Conservation (phyloP, 495 filamentous ascomycete species). For the Tuber melanosporum region DNA sequence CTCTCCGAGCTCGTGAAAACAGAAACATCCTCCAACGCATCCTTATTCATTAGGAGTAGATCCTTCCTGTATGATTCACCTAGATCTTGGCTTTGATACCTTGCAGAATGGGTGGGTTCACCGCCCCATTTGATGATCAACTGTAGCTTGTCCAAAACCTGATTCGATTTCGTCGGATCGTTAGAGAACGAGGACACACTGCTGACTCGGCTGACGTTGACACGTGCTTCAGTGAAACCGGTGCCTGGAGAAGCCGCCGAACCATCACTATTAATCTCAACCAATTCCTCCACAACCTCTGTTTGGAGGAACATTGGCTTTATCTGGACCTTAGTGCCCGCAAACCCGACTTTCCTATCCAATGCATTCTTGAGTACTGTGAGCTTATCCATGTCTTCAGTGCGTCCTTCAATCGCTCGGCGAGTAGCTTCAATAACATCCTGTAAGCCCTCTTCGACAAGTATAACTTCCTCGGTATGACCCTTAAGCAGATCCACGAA, state of each 20-base stretch:
- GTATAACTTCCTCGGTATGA: slow-evolving; percentile 90
- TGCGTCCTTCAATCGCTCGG: slow-evolving; percentile 62
- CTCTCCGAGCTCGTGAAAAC: slow-evolving; percentile 93
- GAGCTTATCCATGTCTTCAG: slow-evolving; percentile 83
- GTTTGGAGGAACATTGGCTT: slow-evolving; percentile 95
- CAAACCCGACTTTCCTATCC: slow-evolving; percentile 84
- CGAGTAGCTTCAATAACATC: slow-evolving; percentile 83
- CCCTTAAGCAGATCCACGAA: slow-evolving; percentile 91
- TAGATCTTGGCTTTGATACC: slow-evolving; percentile 90
- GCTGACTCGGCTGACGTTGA: slow-evolving; percentile 29
- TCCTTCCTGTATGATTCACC: slow-evolving; percentile 95
- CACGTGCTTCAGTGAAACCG: neutral
- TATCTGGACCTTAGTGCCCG: slow-evolving; percentile 96
- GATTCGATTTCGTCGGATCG: slow-evolving; percentile 16
- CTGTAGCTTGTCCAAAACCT: slow-evolving; percentile 79
- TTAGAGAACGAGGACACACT: slow-evolving; percentile 12
- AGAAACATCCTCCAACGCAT: slow-evolving; percentile 79
- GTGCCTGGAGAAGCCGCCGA: slow-evolving; percentile 3
- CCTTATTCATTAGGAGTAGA: slow-evolving; percentile 83
- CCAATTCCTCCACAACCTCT: slow-evolving; percentile 52
- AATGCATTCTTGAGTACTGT: slow-evolving; percentile 74
- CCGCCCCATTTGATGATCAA: slow-evolving; percentile 99
- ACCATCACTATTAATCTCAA: neutral
- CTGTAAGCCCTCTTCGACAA: slow-evolving; percentile 82
- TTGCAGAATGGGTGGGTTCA: slow-evolving; percentile 92